Evolutionary conservation across 2,329 filamentous ascomycete species (phyloP).

Genomic region (Venturia nashicola): DNA sequence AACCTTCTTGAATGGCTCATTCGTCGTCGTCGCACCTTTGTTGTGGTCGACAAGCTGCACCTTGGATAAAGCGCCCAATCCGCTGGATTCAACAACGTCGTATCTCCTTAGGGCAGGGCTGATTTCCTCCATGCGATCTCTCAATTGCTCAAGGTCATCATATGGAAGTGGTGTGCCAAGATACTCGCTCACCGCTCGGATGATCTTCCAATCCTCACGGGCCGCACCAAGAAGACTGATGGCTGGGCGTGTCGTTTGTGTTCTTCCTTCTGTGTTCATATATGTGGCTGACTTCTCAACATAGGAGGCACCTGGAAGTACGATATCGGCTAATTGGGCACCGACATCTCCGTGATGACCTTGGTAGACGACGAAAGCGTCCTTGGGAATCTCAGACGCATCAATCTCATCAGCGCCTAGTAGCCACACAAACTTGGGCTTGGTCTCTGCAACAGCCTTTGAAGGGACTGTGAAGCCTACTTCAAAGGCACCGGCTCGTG

Average conservation of each 20-base stretch:
- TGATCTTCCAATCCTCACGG: conserved; percentile 97
- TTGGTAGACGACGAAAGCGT: conserved; percentile 95
- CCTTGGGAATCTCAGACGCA: conserved; percentile 79
- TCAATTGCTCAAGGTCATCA: conserved; percentile 77
- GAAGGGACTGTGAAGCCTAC: conserved; percentile 88
- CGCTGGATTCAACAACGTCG: conserved; percentile 65
- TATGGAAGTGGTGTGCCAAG: conserved; percentile 78
- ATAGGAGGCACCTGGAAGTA: conserved; percentile 89
- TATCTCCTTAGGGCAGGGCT: conserved; percentile 81
- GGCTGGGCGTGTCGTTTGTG: conserved; percentile 84
- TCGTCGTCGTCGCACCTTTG: conserved; percentile 66
- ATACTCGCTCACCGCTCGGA: conserved; percentile 86
- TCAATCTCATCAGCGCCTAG: conserved; percentile 88
- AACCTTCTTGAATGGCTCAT: conserved; percentile 65
- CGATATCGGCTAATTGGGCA: conserved; percentile 82
- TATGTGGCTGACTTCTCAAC: conserved; percentile 95
- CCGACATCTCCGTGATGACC: conserved; percentile 94
- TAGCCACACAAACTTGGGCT: conserved; percentile 92
- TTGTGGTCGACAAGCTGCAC: conserved; percentile 94
- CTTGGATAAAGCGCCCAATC: conserved; percentile 67
- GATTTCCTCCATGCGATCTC: conserved; percentile 92
- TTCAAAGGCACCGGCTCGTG: conserved; percentile 86
- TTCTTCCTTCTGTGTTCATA: conserved; percentile 93
- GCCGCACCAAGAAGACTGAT: conserved; percentile 81
- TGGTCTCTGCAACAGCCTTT: conserved; percentile 65